Conservation (phyloP, 208 protist genomes). For the Acanthamoeba pearcei region DNA sequence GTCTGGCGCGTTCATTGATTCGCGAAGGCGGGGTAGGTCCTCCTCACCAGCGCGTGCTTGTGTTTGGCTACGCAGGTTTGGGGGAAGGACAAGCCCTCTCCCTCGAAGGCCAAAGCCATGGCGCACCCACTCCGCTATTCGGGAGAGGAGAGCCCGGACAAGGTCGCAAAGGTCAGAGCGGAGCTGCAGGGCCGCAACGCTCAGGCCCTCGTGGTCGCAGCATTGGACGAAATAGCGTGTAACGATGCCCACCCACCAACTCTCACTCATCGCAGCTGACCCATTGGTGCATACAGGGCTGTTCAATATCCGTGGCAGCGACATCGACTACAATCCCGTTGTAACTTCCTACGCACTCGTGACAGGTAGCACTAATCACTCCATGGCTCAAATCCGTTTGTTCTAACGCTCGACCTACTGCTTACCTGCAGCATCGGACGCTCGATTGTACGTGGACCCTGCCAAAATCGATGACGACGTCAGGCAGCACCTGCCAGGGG, state of each 20-base stretch:
- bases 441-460: slow-evolving; percentile 60
- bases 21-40: neutral
- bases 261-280: neutral
- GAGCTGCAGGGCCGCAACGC: slow-evolving; percentile 12
- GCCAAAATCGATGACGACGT: slow-evolving; percentile 78
- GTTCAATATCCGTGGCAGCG: slow-evolving; percentile 86
- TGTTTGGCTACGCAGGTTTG: slow-evolving; percentile 60
- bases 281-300: slow-evolving; percentile 79
- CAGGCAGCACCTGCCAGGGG: slow-evolving; percentile 80
- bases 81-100: slow-evolving; percentile 51
- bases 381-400: neutral
- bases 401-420: neutral
- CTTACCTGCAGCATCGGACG: neutral
- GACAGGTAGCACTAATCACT: neutral
- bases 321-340: slow-evolving; percentile 84
- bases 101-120: slow-evolving; percentile 71
- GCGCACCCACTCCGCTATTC: slow-evolving; percentile 67
- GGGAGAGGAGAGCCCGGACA: slow-evolving; percentile 57
- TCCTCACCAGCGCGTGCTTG: neutral
- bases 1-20: slow-evolving; percentile 30
- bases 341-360: slow-evolving; percentile 78
- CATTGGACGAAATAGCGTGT: slow-evolving; percentile 83
- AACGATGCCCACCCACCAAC: neutral
- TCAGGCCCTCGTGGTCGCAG: slow-evolving; percentile 78
- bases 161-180: slow-evolving; percentile 73